Percentiles rank a stretch among this genome's conserved stretches.
Conservation (phyloP, 2,329 filamentous ascomycete species). For the Fusarium papillatum region DNA sequence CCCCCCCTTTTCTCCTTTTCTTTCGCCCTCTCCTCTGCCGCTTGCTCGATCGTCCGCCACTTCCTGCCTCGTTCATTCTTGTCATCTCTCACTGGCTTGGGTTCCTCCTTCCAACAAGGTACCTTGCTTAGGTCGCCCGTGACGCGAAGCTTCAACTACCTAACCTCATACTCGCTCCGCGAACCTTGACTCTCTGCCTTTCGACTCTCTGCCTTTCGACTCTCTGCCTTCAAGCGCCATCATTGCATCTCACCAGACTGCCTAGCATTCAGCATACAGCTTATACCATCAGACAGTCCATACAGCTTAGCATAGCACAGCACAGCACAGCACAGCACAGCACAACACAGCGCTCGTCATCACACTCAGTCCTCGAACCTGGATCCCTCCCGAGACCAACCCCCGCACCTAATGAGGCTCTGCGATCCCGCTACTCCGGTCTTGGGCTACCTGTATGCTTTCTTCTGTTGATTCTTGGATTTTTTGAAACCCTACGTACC, state of each 20-base stretch:
- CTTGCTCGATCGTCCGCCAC: slow-evolving; percentile 9
- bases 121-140: not conserved
- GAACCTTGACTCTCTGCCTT: not conserved
- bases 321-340: not conserved
- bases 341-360: slow-evolving; percentile 18
- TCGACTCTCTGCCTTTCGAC: not conserved
- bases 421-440: not conserved
- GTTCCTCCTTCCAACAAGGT: not conserved
- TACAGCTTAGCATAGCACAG: not conserved
- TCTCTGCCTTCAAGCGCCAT: not conserved
- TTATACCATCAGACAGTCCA: slow-evolving; percentile 2
- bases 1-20: slow-evolving; percentile 4
- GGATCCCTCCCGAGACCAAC: slow-evolving; percentile 26
- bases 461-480: not conserved
- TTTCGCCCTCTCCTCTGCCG: not conserved
- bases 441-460: slow-evolving; percentile 23
- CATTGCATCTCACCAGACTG: not conserved
- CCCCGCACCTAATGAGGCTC: not conserved
- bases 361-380: slow-evolving; percentile 4
- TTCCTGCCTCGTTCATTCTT: slow-evolving; percentile 11
- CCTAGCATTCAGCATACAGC: not conserved
- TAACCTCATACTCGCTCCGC: not conserved
- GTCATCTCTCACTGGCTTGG: slow-evolving; percentile 3
- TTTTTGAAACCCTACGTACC: not conserved
- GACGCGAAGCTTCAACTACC: slow-evolving; percentile 12